Evolutionary conservation across 495 filamentous ascomycete species (phyloP), one percentile per base, ranked within the genome.

Genomic region (Bathelium albidoporum): DNA sequence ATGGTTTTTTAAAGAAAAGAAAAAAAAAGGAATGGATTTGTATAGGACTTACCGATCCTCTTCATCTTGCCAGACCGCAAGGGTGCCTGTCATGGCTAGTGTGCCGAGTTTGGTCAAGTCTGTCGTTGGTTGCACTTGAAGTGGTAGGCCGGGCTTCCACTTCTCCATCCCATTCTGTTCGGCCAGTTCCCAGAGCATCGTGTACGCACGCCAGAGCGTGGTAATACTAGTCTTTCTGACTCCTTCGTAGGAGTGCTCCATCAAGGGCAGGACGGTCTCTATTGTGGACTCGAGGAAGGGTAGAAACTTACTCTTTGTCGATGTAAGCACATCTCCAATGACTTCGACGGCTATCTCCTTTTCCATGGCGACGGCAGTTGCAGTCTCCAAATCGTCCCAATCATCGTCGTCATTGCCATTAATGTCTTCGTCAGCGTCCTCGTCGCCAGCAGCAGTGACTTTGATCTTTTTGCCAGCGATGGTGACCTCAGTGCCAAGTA

Each of bases 291-390:
- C 85, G 62, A 97, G 87, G 75, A 93, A 97, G 16, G 94, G 92
- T 32, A 95, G 76, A 72, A 83, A 90, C 43, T 86, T 80, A 64
- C 79, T 78, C 71, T 87, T 89, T 49, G 90, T 89, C 75, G 95
- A 83, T 43, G 88, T 89, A 67, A 98, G 84, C 32, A 98, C 82
- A 70, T 98, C 94, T 60, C 93, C 94, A 45, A 97, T 79, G 16
- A 96, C 91, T 76, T 98, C 94, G 45, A 95, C 82, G 49, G 95
- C 94, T 64, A 97, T 95, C 77, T 98, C 94, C 75, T 98, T 97
- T 79, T 98, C 94, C 63, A 96, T 80, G 26, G 93, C 91, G 59
- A 97, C 83, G 44, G 89, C 89, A 29, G 89, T 93, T 34, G 94
- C 87, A 63, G 86, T 86, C 65, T 80, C 83, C 44, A 90, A 80